Conservation (phyloP, 352 stramenopile genomes). For the Phytophthora capsici region DNA sequence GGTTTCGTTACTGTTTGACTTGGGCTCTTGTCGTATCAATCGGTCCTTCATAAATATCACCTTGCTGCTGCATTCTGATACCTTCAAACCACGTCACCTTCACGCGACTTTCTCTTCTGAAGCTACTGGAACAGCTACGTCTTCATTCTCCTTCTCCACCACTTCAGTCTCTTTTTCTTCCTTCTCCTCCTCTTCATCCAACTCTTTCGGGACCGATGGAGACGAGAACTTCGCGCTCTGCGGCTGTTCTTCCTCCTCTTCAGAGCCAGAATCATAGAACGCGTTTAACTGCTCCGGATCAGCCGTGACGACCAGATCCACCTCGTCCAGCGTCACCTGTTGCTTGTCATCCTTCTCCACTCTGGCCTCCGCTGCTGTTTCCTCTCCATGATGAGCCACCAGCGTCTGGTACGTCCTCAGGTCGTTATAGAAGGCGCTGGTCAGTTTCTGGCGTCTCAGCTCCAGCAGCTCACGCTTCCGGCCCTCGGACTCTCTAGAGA, state of each 20-base stretch:
- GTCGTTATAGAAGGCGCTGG: constrained; percentile 75
- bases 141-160: neutral
- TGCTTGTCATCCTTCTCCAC: constrained; percentile 11
- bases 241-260: constrained; percentile 36
- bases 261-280: constrained; percentile 76
- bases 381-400: constrained; percentile 57
- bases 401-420: constrained; percentile 84
- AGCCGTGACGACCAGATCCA: constrained; percentile 73
- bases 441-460: constrained; percentile 57
- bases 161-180: constrained; percentile 6
- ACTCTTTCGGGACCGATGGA: constrained; percentile 9
- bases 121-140: constrained; percentile 1
- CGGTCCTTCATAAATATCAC: constrained; percentile 38
- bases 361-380: constrained; percentile 13
- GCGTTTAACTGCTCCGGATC: constrained; percentile 67
- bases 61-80: constrained; percentile 30
- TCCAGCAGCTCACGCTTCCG: constrained; percentile 65
- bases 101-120: constrained; percentile 2
- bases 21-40: constrained; percentile 9
- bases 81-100: constrained; percentile 13
- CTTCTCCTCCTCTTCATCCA: constrained; percentile 48
- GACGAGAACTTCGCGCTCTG: constrained; percentile 20
- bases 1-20: constrained; percentile 22
- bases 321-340: constrained; percentile 67
- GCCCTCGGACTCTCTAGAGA: constrained; percentile 71